A percentile compares a stretch with the other conserved stretches of the same genome.
Conservation (phyloP, 192 early-diverging fungal species). For the Coemansia asiatica region DNA sequence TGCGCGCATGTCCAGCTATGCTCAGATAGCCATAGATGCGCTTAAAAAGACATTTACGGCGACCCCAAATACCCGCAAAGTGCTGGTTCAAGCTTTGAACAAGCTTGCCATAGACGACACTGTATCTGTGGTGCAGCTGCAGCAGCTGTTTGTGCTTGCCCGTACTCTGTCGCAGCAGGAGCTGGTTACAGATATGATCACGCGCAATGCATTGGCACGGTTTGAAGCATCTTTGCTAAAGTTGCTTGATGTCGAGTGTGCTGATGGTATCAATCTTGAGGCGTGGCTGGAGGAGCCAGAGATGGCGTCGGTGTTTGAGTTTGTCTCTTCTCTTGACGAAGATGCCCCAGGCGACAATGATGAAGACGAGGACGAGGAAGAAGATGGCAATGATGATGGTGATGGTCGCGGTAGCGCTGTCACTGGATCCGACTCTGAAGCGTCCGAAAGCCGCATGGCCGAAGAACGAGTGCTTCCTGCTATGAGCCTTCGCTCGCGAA, state of each 20-base stretch:
- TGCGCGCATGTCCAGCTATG: conserved; percentile 37
- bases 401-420: conserved; percentile 2
- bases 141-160: conserved; percentile 53
- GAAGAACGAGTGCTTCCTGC: background rate
- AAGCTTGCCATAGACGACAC: conserved; percentile 54
- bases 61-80: conserved; percentile 60
- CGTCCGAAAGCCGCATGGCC: background rate
- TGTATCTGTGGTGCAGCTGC: conserved; percentile 33
- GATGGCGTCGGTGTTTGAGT: conserved; percentile 52
- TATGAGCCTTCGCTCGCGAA: conserved; percentile 19
- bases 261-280: conserved; percentile 42
- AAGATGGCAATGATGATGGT: conserved; percentile 12
- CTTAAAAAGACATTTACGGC: conserved; percentile 56
- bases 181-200: conserved; percentile 57
- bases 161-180: conserved; percentile 47
- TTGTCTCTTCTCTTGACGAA: conserved; percentile 38
- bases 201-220: conserved; percentile 58
- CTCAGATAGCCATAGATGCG: conserved; percentile 63
- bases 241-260: conserved; percentile 53
- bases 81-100: conserved; percentile 63
- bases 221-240: conserved; percentile 63
- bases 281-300: conserved; percentile 53
- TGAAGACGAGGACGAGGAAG: conserved; percentile 10
- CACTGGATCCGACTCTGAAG: conserved; percentile 24
- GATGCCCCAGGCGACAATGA: conserved; percentile 3